Evolutionary conservation across 2,329 filamentous ascomycete species (phyloP).

Genomic region (Aspergillus tanneri): DNA sequence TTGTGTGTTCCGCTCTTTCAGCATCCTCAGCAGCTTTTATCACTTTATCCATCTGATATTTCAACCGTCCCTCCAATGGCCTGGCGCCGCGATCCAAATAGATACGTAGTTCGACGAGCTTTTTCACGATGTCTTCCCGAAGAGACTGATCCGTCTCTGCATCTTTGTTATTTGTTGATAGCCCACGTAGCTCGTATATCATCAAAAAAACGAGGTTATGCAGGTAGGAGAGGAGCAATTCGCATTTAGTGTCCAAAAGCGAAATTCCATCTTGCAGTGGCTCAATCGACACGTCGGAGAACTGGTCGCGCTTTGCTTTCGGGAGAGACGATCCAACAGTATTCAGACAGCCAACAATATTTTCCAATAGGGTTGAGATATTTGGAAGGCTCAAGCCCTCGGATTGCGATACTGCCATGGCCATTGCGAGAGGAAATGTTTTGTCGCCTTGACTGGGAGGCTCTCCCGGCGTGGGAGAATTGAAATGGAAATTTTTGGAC

Average conservation of each 20-base stretch:
- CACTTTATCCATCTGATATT: constrained; percentile 95
- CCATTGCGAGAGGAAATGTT: constrained; percentile 22
- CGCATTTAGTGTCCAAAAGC: constrained; percentile 92
- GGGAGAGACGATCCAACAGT: constrained; percentile 39
- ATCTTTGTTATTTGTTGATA: constrained; percentile 36
- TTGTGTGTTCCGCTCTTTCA: constrained; percentile 31
- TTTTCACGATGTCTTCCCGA: constrained; percentile 71
- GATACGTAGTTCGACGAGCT: constrained; percentile 85
- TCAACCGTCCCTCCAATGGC: constrained; percentile 83
- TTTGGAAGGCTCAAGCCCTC: constrained; percentile 24
- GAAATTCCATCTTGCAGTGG: constrained; percentile 87
- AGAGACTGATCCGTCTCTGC: constrained; percentile 42
- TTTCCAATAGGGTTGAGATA: constrained; percentile 35
- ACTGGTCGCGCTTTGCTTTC: constrained; percentile 26
- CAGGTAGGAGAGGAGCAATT: constrained; percentile 92
- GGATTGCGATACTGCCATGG: constrained; percentile 20
- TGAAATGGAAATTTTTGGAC: constrained; percentile 21
- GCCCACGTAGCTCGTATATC: constrained; percentile 71
- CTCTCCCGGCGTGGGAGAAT: constrained; percentile 3
- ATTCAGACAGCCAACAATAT: constrained; percentile 36
- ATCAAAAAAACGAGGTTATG: constrained; percentile 91
- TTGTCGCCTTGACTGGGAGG: not conserved
- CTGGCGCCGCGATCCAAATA: constrained; percentile 91
- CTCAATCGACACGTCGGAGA: constrained; percentile 66
- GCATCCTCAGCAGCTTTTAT: constrained; percentile 72